Evolutionary conservation across 371 early-diverging fungal genomes (phyloP).

Genomic region (Zychaea mexicana): DNA sequence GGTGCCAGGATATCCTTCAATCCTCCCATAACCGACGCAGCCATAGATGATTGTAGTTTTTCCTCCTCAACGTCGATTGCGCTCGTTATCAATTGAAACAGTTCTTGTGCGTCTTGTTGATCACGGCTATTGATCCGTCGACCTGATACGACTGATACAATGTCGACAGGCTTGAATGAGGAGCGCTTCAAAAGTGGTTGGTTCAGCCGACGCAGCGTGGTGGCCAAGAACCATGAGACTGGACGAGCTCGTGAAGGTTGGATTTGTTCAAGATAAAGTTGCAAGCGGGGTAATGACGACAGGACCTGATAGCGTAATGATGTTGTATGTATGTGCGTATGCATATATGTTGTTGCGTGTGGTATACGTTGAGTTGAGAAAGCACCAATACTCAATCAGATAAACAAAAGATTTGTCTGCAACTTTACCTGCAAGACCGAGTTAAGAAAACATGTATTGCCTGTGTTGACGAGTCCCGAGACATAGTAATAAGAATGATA

Average conservation of each 20-base stretch:
- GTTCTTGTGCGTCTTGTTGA: constrained; percentile 94
- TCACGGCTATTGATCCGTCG: constrained; percentile 61
- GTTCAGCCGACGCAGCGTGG: constrained; percentile 32
- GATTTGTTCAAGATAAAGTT: constrained; percentile 31
- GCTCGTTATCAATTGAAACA: constrained; percentile 79
- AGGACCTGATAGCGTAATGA: constrained; percentile 50
- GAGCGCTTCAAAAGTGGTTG: constrained; percentile 23
- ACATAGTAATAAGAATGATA: background rate
- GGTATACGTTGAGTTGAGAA: background rate
- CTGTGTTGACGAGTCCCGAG: constrained; percentile 85
- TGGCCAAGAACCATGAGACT: constrained; percentile 35
- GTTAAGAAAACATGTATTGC: constrained; percentile 95
- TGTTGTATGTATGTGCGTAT: background rate
- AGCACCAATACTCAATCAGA: background rate
- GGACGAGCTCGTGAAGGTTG: constrained; percentile 12
- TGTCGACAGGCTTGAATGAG: constrained; percentile 34
- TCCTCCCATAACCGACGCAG: background rate
- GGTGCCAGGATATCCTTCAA: background rate
- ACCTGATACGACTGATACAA: constrained; percentile 31
- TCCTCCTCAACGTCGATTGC: constrained; percentile 60
- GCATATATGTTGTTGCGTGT: background rate
- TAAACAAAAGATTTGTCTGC: no score
- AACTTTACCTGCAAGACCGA: constrained; percentile 86
- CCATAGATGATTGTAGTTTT: background rate
- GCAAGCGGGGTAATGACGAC: constrained; percentile 42